phyloP scores from a whole-genome alignment of 2,329 filamentous ascomycete genomes.

The Nemania diffusa region DNA sequence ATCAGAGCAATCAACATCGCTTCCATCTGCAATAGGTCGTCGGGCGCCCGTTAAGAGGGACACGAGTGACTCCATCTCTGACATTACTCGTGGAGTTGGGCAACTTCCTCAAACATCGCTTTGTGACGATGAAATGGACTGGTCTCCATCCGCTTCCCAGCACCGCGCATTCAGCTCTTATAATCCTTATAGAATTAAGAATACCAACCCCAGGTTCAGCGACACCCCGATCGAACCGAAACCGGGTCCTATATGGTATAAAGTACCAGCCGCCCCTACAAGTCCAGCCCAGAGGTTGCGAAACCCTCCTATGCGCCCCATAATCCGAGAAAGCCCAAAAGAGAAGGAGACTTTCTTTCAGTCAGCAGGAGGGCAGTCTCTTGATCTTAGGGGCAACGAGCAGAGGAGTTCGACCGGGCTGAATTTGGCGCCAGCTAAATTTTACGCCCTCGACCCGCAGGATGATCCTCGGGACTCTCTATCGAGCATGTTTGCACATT shows the following conservation, averaged over 20 bases:
- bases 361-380: conserved; percentile 35
- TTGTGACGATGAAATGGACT: conserved; percentile 75
- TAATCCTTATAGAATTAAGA: conserved; percentile 53
- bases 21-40: not conserved
- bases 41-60: not conserved
- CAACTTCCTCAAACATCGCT: conserved; percentile 39
- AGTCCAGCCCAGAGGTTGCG: conserved; percentile 70
- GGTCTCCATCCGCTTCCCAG: conserved; percentile 70
- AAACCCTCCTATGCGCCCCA: conserved; percentile 69
- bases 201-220: conserved; percentile 58
- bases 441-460: conserved; percentile 46
- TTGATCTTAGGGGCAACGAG: conserved; percentile 40
- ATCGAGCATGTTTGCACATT: conserved; percentile 49
- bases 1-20: not conserved
- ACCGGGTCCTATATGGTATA: conserved; percentile 72
- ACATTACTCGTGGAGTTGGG: not conserved
- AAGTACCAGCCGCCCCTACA: conserved; percentile 74
- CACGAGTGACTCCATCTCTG: not conserved
- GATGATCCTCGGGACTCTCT: conserved; percentile 49
- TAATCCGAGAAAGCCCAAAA: conserved; percentile 59
- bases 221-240: conserved; percentile 58
- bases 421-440: conserved; percentile 44
- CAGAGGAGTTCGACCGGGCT: conserved; percentile 36
- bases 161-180: conserved; percentile 65
- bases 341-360: conserved; percentile 63